A percentile compares a stretch with the other conserved stretches of the same genome.
These are phyloP conservation scores for Geotrichum restrictum DNA, from an alignment of 1,139 yeast species.

Conservation along the genomic window DNA sequence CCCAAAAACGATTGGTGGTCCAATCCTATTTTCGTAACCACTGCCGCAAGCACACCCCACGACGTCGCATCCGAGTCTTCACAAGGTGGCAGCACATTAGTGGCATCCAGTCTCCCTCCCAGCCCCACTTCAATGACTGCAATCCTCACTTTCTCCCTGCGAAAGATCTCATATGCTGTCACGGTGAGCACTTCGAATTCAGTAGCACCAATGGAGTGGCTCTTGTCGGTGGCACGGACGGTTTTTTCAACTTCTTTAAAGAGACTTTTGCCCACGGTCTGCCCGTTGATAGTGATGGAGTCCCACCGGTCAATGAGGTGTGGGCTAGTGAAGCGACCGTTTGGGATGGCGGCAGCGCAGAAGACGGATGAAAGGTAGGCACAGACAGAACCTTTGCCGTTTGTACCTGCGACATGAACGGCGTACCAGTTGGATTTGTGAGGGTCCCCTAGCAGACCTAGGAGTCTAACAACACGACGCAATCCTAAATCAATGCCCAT, in stretches of 20 bases:
- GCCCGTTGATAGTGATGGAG: constrained; percentile 63
- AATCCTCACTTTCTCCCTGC: constrained; percentile 53
- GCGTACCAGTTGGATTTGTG: constrained; percentile 54
- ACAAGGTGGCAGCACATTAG: constrained; percentile 53
- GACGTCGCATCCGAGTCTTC: constrained; percentile 18
- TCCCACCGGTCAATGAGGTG: constrained; percentile 72
- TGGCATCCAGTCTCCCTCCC: constrained; percentile 86
- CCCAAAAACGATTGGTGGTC: constrained; percentile 84
- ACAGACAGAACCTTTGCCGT: constrained; percentile 90
- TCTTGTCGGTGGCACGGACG: constrained; percentile 36
- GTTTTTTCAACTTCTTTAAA: constrained; percentile 47
- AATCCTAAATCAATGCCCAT: constrained; percentile 59
- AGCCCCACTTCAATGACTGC: constrained; percentile 88
- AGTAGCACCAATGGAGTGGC: constrained; percentile 56
- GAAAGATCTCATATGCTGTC: constrained; percentile 73
- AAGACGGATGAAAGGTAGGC: constrained; percentile 68
- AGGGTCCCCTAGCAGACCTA: constrained; percentile 63
- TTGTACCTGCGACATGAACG: constrained; percentile 87
- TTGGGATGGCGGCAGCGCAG: constrained; percentile 46
- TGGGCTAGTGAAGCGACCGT: constrained; percentile 86
- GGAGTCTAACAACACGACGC: constrained; percentile 53
- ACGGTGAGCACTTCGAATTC: constrained; percentile 85
- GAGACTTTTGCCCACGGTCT: constrained; percentile 47
- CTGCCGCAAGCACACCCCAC: constrained; percentile 49
- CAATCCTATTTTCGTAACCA: constrained; percentile 75